A percentile compares a stretch with the other conserved stretches of the same genome.
Evolutionary conservation across 371 early-diverging fungal genomes (phyloP).

Genomic region (Batkoa obscura): DNA sequence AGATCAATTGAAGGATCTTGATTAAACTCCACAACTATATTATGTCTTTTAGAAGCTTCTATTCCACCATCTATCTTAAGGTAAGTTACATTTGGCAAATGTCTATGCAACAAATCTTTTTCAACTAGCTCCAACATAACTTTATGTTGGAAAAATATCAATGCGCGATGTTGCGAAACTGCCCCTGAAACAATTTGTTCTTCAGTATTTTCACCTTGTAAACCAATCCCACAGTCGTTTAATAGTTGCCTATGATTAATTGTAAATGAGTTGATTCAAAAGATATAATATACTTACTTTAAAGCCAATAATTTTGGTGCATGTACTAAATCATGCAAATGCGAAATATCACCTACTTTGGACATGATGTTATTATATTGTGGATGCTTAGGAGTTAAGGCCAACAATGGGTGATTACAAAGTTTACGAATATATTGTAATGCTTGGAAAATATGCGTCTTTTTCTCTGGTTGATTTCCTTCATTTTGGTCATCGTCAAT

Average conservation of each 20-base stretch:
- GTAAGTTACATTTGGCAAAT: slow-evolving; percentile 79
- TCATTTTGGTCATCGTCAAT: slow-evolving; percentile 6
- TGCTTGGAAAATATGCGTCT: slow-evolving; percentile 82
- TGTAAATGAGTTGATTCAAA: neutral
- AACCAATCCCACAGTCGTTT: slow-evolving; percentile 84
- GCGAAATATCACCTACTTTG: slow-evolving; percentile 32
- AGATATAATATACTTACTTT: slow-evolving; percentile 21
- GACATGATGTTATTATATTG: slow-evolving; percentile 43
- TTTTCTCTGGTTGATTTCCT: slow-evolving; percentile 15
- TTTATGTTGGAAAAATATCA: slow-evolving; percentile 95
- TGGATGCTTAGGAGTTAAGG: slow-evolving; percentile 69
- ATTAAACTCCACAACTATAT: slow-evolving; percentile 88
- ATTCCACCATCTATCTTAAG: slow-evolving; percentile 94
- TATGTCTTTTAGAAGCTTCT: slow-evolving; percentile 65
- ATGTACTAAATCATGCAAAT: slow-evolving; percentile 65
- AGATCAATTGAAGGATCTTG: slow-evolving; percentile 90
- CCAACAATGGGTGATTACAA: slow-evolving; percentile 92
- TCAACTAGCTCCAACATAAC: slow-evolving; percentile 95
- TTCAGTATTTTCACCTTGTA: slow-evolving; percentile 23
- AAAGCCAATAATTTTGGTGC: slow-evolving; percentile 87
- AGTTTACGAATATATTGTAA: slow-evolving; percentile 85
- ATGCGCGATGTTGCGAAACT: slow-evolving; percentile 76
- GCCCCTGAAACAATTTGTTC: slow-evolving; percentile 31
- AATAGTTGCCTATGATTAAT: slow-evolving; percentile 40
- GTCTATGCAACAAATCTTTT: slow-evolving; percentile 56